Base-by-base conservation (phyloP, 1,284 basidiomycete genomes). In the Pascua sp. region DNA sequence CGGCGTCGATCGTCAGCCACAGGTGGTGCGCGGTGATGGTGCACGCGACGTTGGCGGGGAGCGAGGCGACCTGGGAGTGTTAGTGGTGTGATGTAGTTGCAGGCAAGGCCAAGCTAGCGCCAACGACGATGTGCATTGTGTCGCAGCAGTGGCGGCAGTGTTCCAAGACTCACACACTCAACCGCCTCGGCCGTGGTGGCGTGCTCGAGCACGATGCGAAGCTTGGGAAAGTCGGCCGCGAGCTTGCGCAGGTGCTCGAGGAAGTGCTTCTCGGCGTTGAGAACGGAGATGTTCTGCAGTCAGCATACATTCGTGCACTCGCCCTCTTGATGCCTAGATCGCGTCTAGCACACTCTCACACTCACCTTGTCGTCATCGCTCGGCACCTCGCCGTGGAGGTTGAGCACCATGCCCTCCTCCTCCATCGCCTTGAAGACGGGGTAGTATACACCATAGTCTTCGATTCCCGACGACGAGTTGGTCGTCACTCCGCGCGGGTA, bases 401-500 rank as follows among this genome's bases (percentile, higher is more conserved):
- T 98, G 48, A 99, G 83, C 16, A 98, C 91, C 85, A 98, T 88
- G 67, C 86, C 88, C 45, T 86, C 86, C 73, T 90, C 85, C 79
- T 98, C 86, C 95, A 98, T 98, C 42, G 88, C 90, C 69, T 86
- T 86, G 75, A 99, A 98, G 49, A 98, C 85, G 38, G 90, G 88
- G 78, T 98, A 96, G 77, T 97, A 99, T 1, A 85, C 82, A 65
- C 91, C 90, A 70, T 98, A 98, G 44, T 91, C 91, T 75, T 98
- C 95, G 67, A 98, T 97, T 11, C 96, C 96, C 43, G 90, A 87
- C 61, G 94, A 91, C 40, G 91, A 96, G 78, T 98, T 97, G 51
- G 96, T 99, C 10, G 96, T 99, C 2, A 99, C 96, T 12, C 96
- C 96, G 63, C 91, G 83, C 48, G 96, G 96, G 75, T 98, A 99